Percentiles rank a stretch among this genome's conserved stretches.
These are phyloP conservation scores for Candida smagusa DNA, from an alignment of 1,139 yeast species.

Conservation along the genomic window DNA sequence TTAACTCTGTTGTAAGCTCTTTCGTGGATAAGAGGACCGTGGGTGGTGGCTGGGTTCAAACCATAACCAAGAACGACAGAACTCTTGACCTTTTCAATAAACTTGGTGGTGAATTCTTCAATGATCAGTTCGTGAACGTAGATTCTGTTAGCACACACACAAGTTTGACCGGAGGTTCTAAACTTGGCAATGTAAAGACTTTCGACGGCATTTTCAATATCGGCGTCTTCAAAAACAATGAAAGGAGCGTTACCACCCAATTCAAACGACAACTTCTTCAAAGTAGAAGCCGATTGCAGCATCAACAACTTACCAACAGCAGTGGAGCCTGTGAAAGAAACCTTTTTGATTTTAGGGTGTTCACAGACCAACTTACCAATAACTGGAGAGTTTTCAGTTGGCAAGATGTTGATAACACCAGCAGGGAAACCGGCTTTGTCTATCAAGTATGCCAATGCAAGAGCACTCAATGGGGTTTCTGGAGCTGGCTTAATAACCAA, in stretches of 20 bases:
- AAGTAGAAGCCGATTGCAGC: conserved; percentile 44
- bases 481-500: conserved; percentile 86
- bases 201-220: conserved; percentile 46
- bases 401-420: conserved; percentile 74
- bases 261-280: conserved; percentile 50
- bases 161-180: conserved; percentile 82
- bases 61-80: conserved; percentile 33
- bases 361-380: conserved; percentile 58
- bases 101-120: conserved; percentile 48
- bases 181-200: conserved; percentile 55
- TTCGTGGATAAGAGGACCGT: conserved; percentile 43
- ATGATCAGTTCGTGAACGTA: conserved; percentile 69
- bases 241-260: conserved; percentile 55
- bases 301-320: conserved; percentile 51
- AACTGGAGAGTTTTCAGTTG: conserved; percentile 49
- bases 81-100: conserved; percentile 27
- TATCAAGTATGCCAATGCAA: conserved; percentile 72
- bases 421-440: conserved; percentile 84
- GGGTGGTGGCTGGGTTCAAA: conserved; percentile 40
- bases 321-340: conserved; percentile 60
- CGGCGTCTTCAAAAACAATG: conserved; percentile 47
- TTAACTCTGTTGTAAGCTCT: conserved; percentile 39
- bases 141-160: conserved; percentile 85
- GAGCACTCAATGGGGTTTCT: conserved; percentile 84
- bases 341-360: conserved; percentile 40